These are phyloP conservation scores for Gliomastix tumulicola DNA, from an alignment of 2,329 filamentous ascomycete species.

Conservation along the genomic window DNA sequence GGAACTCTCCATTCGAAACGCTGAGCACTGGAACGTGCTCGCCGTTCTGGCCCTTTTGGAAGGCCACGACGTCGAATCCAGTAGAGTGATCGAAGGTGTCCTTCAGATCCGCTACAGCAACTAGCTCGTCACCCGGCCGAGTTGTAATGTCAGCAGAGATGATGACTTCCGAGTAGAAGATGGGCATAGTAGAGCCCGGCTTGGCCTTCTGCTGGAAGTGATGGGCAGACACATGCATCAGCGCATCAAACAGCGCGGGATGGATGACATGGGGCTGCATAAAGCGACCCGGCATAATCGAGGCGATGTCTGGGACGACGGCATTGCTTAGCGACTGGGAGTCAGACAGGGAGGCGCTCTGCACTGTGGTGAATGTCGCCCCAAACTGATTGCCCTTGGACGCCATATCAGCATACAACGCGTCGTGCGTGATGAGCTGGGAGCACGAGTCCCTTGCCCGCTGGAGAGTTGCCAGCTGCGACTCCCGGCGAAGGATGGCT, in stretches of 20 bases:
- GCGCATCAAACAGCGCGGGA: no score
- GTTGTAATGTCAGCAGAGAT: no score
- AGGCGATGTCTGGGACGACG: constrained; percentile 6
- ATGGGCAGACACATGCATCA: no score
- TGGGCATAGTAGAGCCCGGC: no score
- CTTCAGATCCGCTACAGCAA: background rate
- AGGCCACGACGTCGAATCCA: background rate
- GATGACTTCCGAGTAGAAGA: no score
- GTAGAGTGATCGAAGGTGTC: background rate
- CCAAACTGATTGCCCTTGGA: constrained; percentile 1
- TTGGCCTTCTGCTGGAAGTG: no score
- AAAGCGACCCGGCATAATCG: constrained; percentile 5
- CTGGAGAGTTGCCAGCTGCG: no score
- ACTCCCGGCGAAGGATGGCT: no score
- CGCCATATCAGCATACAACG: background rate
- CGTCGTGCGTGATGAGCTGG: background rate
- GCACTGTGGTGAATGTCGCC: constrained; percentile 1
- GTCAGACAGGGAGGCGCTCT: no score
- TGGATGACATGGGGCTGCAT: constrained; percentile 8
- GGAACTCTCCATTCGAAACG: no score
- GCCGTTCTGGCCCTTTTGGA: background rate
- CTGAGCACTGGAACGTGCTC: background rate
- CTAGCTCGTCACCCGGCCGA: background rate
- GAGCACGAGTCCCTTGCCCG: no score
- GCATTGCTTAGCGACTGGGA: no score